Evolutionary conservation across 2,329 filamentous ascomycete genomes (phyloP).

Genomic region (Lasiodiplodia gonubiensis): DNA sequence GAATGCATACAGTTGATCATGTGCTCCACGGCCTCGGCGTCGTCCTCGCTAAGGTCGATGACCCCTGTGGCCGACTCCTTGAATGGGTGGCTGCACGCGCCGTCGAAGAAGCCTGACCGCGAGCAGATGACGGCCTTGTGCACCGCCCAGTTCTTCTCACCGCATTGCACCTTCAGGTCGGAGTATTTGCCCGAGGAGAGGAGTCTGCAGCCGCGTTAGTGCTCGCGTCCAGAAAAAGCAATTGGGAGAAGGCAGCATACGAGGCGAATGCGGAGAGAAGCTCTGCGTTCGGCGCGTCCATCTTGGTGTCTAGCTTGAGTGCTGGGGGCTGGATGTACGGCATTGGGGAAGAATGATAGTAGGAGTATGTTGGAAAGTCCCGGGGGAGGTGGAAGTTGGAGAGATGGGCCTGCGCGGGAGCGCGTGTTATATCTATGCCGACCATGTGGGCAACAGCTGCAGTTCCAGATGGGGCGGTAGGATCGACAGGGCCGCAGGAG

Average conservation of each 20-base stretch:
- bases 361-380: background rate
- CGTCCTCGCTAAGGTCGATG: slow-evolving; percentile 49
- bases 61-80: slow-evolving; percentile 44
- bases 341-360: slow-evolving; percentile 5
- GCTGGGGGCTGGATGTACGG: background rate
- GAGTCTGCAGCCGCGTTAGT: slow-evolving; percentile 36
- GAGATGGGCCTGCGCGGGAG: background rate
- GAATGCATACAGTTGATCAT: slow-evolving; percentile 48
- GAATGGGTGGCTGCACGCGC: slow-evolving; percentile 47
- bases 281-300: slow-evolving; percentile 51
- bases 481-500: slow-evolving; percentile 29
- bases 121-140: slow-evolving; percentile 57
- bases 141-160: slow-evolving; percentile 52
- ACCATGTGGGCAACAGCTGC: slow-evolving; percentile 23
- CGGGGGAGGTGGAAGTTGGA: background rate
- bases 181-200: slow-evolving; percentile 51
- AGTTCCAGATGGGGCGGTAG: slow-evolving; percentile 17
- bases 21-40: slow-evolving; percentile 48
- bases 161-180: slow-evolving; percentile 56
- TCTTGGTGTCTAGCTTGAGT: slow-evolving; percentile 30
- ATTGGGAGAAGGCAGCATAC: slow-evolving; percentile 43
- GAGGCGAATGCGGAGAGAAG: slow-evolving; percentile 55
- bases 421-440: slow-evolving; percentile 18
- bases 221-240: slow-evolving; percentile 35
- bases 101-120: slow-evolving; percentile 54